Percentiles rank a stretch among this genome's conserved stretches.
Evolutionary conservation across 2,329 filamentous ascomycete species (phyloP).

Genomic region (Cercospora sp.): DNA sequence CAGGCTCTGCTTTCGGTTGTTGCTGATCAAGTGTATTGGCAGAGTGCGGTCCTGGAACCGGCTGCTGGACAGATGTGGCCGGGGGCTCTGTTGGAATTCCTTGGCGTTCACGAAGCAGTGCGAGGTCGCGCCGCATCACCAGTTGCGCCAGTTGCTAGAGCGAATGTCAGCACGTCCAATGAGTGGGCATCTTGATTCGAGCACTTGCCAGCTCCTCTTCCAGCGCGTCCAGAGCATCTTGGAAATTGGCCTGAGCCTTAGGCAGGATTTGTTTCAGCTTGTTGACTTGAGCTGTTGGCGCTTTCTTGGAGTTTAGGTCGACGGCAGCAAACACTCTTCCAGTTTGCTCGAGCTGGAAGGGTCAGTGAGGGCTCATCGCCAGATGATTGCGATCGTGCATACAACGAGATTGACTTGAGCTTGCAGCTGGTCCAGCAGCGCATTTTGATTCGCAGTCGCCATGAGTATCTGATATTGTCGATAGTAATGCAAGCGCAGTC

Average conservation of each 20-base stretch:
- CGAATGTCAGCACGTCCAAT: conserved; percentile 2
- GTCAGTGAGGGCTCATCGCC: conserved; percentile 10
- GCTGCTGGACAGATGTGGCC: not conserved
- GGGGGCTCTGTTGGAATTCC: conserved; percentile 6
- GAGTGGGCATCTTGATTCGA: too few relatives aligned
- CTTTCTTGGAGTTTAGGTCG: conserved; percentile 31
- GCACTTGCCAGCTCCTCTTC: conserved; percentile 47
- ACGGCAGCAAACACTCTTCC: conserved; percentile 49
- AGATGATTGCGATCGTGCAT: conserved; percentile 27
- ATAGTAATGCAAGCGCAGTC: not conserved
- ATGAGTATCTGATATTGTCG: conserved; percentile 11
- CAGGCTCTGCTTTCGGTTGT: conserved; percentile 1
- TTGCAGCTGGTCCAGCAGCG: conserved; percentile 48
- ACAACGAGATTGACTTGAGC: conserved; percentile 51
- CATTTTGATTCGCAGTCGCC: conserved; percentile 23
- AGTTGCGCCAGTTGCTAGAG: conserved; percentile 35
- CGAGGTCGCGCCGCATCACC: conserved; percentile 41
- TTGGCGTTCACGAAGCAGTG: conserved; percentile 31
- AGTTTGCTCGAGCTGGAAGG: conserved; percentile 44
- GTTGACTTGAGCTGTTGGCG: conserved; percentile 35
- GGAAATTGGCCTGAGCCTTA: conserved; percentile 46
- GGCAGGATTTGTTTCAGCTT: conserved; percentile 44
- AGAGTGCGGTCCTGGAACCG: not conserved
- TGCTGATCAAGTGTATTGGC: not conserved
- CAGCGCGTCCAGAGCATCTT: conserved; percentile 54